Conservation (phyloP, 768 basidiomycete genomes). For the Kwoniella botswanensis region DNA sequence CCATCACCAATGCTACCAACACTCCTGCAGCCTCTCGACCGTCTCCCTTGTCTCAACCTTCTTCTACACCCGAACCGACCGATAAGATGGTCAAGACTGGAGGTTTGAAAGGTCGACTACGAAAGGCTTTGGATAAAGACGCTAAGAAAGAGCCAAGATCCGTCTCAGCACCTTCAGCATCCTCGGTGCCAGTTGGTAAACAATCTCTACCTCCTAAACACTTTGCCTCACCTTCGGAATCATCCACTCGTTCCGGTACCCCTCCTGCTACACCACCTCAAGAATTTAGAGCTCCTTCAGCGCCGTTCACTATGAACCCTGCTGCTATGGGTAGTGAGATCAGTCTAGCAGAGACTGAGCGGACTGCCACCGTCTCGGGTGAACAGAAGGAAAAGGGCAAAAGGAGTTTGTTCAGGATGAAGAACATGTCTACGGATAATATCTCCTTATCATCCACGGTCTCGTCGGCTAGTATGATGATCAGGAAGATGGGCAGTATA, state of each 20-base stretch:
- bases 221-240: conserved; percentile 45
- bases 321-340: conserved; percentile 44
- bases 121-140: conserved; percentile 66
- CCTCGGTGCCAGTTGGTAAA: conserved; percentile 30
- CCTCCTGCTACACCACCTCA: conserved; percentile 54
- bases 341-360: conserved; percentile 43
- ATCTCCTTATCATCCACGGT: conserved; percentile 94
- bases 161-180: conserved; percentile 24
- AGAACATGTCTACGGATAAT: conserved; percentile 89
- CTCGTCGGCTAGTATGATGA: conserved; percentile 92
- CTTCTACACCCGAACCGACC: conserved; percentile 62
- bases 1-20: conserved; percentile 52
- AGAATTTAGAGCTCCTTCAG: conserved; percentile 29
- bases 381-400: conserved; percentile 60
- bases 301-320: conserved; percentile 37
- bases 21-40: conserved; percentile 37
- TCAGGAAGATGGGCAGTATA: conserved; percentile 87
- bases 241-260: conserved; percentile 47
- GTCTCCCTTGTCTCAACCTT: conserved; percentile 71
- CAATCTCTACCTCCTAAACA: conserved; percentile 29
- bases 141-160: conserved; percentile 28
- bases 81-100: conserved; percentile 57
- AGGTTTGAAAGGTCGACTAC: conserved; percentile 77
- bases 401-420: conserved; percentile 80
- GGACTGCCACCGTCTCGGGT: conserved; percentile 54